A percentile compares a stretch with the other conserved stretches of the same genome.
Conservation (phyloP, 192 early-diverging fungal species). For the Entomortierella beljakovae region DNA sequence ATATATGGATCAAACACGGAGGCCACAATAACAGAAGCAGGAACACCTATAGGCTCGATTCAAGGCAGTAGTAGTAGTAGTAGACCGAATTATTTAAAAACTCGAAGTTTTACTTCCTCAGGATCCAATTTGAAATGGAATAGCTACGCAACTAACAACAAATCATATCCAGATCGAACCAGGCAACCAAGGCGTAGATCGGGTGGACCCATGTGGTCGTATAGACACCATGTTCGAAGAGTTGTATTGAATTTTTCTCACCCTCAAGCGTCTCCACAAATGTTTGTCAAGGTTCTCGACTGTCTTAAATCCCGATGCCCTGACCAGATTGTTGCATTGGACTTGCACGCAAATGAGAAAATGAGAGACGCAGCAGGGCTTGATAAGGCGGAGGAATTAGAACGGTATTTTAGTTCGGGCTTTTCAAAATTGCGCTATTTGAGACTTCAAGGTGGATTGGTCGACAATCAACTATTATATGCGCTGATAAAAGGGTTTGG, state of each 20-base stretch:
- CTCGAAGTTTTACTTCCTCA: not conserved
- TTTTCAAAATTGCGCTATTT: slow-evolving; percentile 37
- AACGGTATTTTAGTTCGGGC: slow-evolving; percentile 33
- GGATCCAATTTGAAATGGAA: not conserved
- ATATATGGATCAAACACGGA: slow-evolving; percentile 9
- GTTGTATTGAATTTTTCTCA: slow-evolving; percentile 45
- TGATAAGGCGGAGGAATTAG: slow-evolving; percentile 10
- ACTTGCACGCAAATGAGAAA: slow-evolving; percentile 47
- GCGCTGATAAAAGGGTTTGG: slow-evolving; percentile 28
- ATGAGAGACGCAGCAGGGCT: slow-evolving; percentile 39
- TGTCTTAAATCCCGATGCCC: slow-evolving; percentile 21
- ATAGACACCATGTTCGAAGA: slow-evolving; percentile 25
- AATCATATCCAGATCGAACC: not conserved
- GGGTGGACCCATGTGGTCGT: slow-evolving; percentile 21
- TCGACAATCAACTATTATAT: slow-evolving; percentile 42
- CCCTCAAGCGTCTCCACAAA: slow-evolving; percentile 40
- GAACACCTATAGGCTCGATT: not conserved
- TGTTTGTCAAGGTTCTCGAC: slow-evolving; percentile 33
- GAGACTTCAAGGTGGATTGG: slow-evolving; percentile 43
- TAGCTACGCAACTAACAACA: not conserved
- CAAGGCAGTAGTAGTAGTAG: not conserved
- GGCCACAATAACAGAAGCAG: not conserved
- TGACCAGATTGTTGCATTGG: slow-evolving; percentile 35
- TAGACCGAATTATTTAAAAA: too few species aligned
- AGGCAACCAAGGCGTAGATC: not conserved